A percentile compares a stretch with the other conserved stretches of the same genome.
Evolutionary conservation across 495 filamentous ascomycete genomes (phyloP).

Genomic region (Penicillium atrosanguineum): DNA sequence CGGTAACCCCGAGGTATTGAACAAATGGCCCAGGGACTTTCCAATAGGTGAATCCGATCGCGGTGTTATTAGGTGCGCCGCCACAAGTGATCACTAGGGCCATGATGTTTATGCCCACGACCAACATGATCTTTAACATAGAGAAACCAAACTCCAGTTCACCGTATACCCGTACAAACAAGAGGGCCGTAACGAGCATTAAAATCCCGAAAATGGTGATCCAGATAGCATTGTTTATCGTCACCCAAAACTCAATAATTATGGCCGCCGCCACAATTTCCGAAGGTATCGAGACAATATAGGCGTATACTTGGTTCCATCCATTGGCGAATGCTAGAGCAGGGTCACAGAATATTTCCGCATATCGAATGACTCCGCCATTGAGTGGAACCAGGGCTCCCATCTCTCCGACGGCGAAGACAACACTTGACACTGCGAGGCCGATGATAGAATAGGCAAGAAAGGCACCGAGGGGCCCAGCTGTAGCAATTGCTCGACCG

Average conservation of each 20-base stretch:
- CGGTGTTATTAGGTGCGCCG: slow-evolving; percentile 18
- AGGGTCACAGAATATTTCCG: slow-evolving; percentile 30
- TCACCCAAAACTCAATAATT: slow-evolving; percentile 48
- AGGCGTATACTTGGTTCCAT: slow-evolving; percentile 31
- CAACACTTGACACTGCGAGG: slow-evolving; percentile 16
- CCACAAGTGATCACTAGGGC: slow-evolving; percentile 33
- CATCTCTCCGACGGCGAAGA: slow-evolving; percentile 28
- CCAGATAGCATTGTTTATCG: slow-evolving; percentile 37
- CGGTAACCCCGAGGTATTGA: slow-evolving; percentile 19
- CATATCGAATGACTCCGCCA: slow-evolving; percentile 28
- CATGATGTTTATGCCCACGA: slow-evolving; percentile 49
- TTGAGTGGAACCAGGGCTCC: slow-evolving; percentile 29
- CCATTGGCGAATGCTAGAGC: slow-evolving; percentile 33
- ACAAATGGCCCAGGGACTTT: slow-evolving; percentile 23
- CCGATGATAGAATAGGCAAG: slow-evolving; percentile 29
- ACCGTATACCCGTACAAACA: slow-evolving; percentile 44
- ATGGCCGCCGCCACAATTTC: slow-evolving; percentile 46
- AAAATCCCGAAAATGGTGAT: slow-evolving; percentile 43
- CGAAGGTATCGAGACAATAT: slow-evolving; percentile 36
- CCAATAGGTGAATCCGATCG: slow-evolving; percentile 25
- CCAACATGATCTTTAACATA: slow-evolving; percentile 42
- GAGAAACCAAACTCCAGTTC: slow-evolving; percentile 47
- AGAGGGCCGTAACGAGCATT: slow-evolving; percentile 43
- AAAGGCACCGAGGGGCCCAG: slow-evolving; percentile 56
- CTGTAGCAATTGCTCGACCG: slow-evolving; percentile 54